Base-by-base conservation (phyloP, 2,329 filamentous ascomycete species). In the Sarocladiaceae sp. region DNA sequence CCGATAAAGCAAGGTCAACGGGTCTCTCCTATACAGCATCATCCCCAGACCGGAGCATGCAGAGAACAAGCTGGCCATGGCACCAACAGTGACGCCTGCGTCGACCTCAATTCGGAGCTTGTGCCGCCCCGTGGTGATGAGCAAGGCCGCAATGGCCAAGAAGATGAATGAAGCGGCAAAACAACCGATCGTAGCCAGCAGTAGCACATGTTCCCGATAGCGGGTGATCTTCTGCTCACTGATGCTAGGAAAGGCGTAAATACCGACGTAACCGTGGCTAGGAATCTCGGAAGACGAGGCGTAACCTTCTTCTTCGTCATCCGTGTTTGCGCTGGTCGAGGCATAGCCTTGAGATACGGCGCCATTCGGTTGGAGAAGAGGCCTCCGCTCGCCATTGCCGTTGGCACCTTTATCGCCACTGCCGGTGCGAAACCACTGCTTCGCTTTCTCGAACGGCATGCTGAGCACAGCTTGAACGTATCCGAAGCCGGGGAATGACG, bases 91-190 rank as follows among this genome's bases (percentile, higher is more conserved):
- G 2, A 86, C 83, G 7, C 82, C 85, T 0, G 77, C 78, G 54
- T 90, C 84, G 3, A 91, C 86, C 59, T 87, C 80, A n/a, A 80
- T 70, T 4, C 76, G 71, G 51, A 83, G 70, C 58, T 77, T 83
- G 57, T 80, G 82, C 37, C 77, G 73, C 7, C 85, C 85, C 1
- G 86, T 86, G 12, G 70, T 65, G 24, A 85, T 78, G 29, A 93
- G 73, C 9, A 84, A 69, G 29, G 71, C 71, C 0, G 84, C 77
- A 24, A 91, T 73, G 39, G 74, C 60, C 27, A 88, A 72, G 7
- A 91, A 71, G 6, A 82, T 60, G 27, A 82, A 72, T 0, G 85
- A 75, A 0, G 78, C 72, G 2, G 67, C 63, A 50, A 85, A 82
- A 34, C 72, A 72, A 32, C 68, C 67, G 12, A 76, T 52, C 12